Percentiles rank a stretch among this genome's conserved stretches.
These are phyloP conservation scores for Smittium culicis DNA, from an alignment of 371 early-diverging fungal genomes.

Conservation along the genomic window DNA sequence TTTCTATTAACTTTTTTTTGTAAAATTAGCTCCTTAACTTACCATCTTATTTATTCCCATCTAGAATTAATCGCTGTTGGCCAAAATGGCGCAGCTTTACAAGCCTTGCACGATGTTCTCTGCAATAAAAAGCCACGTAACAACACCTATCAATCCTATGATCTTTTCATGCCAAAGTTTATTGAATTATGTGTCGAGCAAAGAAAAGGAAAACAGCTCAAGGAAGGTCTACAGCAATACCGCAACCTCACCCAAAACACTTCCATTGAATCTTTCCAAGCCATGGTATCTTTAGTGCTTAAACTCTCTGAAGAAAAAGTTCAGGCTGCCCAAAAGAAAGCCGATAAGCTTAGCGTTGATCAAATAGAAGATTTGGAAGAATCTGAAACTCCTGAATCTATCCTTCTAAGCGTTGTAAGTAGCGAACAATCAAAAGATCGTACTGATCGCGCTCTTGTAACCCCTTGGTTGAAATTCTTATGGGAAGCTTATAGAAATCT, in stretches of 20 bases:
- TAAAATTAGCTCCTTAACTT: too few species aligned
- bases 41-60: too few species aligned
- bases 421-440: slow-evolving; percentile 89
- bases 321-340: slow-evolving; percentile 78
- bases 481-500: slow-evolving; percentile 97
- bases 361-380: slow-evolving; percentile 87
- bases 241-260: slow-evolving; percentile 93
- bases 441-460: slow-evolving; percentile 90
- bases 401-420: slow-evolving; percentile 84
- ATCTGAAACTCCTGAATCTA: slow-evolving; percentile 92
- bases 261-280: slow-evolving; percentile 76
- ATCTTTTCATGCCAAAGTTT: slow-evolving; percentile 86
- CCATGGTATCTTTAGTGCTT: slow-evolving; percentile 72
- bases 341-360: slow-evolving; percentile 69
- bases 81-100: slow-evolving; percentile 72
- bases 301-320: slow-evolving; percentile 77
- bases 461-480: slow-evolving; percentile 94
- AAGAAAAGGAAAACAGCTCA: slow-evolving; percentile 78
- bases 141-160: slow-evolving; percentile 59
- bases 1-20: too few species aligned
- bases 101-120: slow-evolving; percentile 78
- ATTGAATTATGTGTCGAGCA: slow-evolving; percentile 81
- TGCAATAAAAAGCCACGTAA: slow-evolving; percentile 73
- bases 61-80: slow-evolving; percentile 78
- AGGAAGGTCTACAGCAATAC: slow-evolving; percentile 91